Conservation (phyloP, 768 basidiomycete genomes). For the Sistotremastrum suecicum region DNA sequence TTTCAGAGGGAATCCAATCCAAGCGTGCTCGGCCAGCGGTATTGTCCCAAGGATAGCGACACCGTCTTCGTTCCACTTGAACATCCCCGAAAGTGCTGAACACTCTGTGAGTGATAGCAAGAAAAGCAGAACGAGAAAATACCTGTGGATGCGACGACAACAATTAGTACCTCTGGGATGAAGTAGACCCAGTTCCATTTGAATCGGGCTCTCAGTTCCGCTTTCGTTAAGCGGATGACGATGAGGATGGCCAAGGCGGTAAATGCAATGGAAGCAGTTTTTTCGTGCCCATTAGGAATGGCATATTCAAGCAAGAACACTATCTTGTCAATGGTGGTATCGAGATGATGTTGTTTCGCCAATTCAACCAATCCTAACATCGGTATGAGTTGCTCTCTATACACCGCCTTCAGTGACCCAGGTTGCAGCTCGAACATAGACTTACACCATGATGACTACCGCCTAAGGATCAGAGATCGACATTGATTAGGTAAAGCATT, state of each 20-base stretch:
- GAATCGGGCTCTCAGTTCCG: slow-evolving; percentile 36
- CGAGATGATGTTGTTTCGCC: slow-evolving; percentile 38
- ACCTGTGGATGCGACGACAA: slow-evolving; percentile 78
- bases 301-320: slow-evolving; percentile 54
- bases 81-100: slow-evolving; percentile 52
- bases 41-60: slow-evolving; percentile 78
- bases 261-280: slow-evolving; percentile 66
- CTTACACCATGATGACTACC: slow-evolving; percentile 73
- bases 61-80: slow-evolving; percentile 65
- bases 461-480: slow-evolving; percentile 20
- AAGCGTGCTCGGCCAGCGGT: slow-evolving; percentile 33
- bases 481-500: background rate
- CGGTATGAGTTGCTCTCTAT: slow-evolving; percentile 71
- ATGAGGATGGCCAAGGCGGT: slow-evolving; percentile 55
- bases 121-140: slow-evolving; percentile 13
- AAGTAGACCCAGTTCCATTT: slow-evolving; percentile 58
- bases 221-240: slow-evolving; percentile 25
- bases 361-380: slow-evolving; percentile 71
- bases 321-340: slow-evolving; percentile 64
- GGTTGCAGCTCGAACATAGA: slow-evolving; percentile 2
- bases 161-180: slow-evolving; percentile 80
- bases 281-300: slow-evolving; percentile 39
- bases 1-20: slow-evolving; percentile 63
- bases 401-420: too few relatives aligned
- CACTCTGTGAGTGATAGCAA: background rate